phyloP scores from a whole-genome alignment of 805 yeast genomes.

The Saccharomyces mikatae region DNA sequence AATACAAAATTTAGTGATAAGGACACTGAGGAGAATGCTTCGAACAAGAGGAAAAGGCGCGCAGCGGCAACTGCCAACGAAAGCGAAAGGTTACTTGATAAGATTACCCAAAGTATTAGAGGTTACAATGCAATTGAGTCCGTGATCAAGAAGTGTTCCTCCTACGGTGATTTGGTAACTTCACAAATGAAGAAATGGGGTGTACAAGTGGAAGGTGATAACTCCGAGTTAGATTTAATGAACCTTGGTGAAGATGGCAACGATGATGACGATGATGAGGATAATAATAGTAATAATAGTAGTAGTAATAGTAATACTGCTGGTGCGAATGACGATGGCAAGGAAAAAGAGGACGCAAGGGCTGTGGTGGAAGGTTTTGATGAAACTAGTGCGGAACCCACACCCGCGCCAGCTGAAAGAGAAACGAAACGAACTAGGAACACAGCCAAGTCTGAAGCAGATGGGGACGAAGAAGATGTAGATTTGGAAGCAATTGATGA shows the following conservation, averaged over 20 bases:
- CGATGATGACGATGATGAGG: constrained; percentile 13
- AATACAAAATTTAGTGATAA: constrained; percentile 41
- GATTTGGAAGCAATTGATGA: constrained; percentile 2
- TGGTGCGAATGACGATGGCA: constrained; percentile 2
- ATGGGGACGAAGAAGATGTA: not conserved
- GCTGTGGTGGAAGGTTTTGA: constrained; percentile 28
- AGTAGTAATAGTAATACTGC: constrained; percentile 4
- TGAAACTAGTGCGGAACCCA: constrained; percentile 20
- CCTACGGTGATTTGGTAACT: constrained; percentile 63
- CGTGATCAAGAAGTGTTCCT: constrained; percentile 74
- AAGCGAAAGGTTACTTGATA: constrained; percentile 70
- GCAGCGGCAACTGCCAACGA: constrained; percentile 40
- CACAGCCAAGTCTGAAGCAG: constrained; percentile 1
- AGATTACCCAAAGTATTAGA: constrained; percentile 57
- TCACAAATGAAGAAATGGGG: constrained; percentile 82
- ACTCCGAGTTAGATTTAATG: constrained; percentile 22
- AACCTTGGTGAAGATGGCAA: constrained; percentile 28
- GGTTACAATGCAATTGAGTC: constrained; percentile 95
- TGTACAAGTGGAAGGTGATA: constrained; percentile 54
- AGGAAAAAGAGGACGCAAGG: constrained; percentile 3
- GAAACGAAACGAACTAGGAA: not conserved
- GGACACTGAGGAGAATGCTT: constrained; percentile 16
- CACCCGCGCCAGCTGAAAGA: constrained; percentile 9
- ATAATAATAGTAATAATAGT: constrained; percentile 8
- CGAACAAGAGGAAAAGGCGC: constrained; percentile 34